Percentiles rank a stretch among this genome's conserved stretches.
Evolutionary conservation across 352 stramenopile species (phyloP).

Genomic region (Phytophthora constricta): DNA sequence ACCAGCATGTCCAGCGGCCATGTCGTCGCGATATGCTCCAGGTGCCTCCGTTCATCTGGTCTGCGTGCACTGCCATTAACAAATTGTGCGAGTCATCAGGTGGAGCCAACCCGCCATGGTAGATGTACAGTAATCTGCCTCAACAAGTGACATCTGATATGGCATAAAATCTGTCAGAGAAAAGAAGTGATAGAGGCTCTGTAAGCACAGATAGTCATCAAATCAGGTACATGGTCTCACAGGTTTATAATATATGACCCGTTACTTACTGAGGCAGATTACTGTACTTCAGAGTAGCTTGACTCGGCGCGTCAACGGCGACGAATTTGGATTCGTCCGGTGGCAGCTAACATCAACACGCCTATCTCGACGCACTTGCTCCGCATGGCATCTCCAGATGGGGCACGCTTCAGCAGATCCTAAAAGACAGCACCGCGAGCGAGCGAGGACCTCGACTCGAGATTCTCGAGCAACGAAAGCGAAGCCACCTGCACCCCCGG

Average conservation of each 20-base stretch:
- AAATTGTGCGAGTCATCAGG: neutral
- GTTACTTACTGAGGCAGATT: too few relatives aligned
- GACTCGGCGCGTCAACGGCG: neutral
- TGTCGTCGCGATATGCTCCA: neutral
- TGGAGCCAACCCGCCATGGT: too few relatives aligned
- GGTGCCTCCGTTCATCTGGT: too few relatives aligned
- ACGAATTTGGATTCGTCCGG: neutral
- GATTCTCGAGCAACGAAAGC: slow-evolving; percentile 5
- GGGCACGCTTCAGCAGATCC: slow-evolving; percentile 24
- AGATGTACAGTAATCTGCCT: too few relatives aligned
- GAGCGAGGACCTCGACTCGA: slow-evolving; percentile 1
- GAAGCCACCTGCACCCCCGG: slow-evolving; percentile 36
- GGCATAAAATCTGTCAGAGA: too few relatives aligned
- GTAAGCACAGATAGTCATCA: too few relatives aligned
- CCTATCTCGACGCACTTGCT: neutral
- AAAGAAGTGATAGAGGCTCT: too few relatives aligned
- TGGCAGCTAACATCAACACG: neutral
- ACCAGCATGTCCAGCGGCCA: neutral
- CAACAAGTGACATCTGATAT: too few relatives aligned
- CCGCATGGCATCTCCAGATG: slow-evolving; percentile 15
- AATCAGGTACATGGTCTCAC: too few relatives aligned
- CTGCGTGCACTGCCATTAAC: too few relatives aligned
- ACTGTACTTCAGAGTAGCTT: too few relatives aligned
- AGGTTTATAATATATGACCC: too few relatives aligned
- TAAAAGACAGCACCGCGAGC: neutral